A percentile compares a stretch with the other conserved stretches of the same genome.
Evolutionary conservation across 768 basidiomycete species (phyloP).

Genomic region (Rossbeevera mucosa): DNA sequence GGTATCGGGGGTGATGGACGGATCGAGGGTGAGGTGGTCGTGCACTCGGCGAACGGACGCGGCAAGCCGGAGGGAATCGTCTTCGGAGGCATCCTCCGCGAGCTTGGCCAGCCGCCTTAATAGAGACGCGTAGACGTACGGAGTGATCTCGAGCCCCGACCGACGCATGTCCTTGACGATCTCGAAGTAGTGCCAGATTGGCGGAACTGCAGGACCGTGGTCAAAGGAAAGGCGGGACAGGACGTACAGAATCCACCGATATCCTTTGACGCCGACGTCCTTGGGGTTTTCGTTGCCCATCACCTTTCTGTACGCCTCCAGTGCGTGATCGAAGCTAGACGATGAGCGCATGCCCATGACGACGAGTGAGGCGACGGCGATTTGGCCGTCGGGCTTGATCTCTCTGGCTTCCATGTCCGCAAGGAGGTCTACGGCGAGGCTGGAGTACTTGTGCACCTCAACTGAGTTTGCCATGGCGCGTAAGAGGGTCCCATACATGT

Average conservation of each 20-base stretch:
- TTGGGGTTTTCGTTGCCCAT: slow-evolving; percentile 24
- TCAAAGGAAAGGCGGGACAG: slow-evolving; percentile 57
- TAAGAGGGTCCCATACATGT: slow-evolving; percentile 53
- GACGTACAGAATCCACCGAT: slow-evolving; percentile 56
- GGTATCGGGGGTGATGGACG: slow-evolving; percentile 66
- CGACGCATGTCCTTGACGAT: slow-evolving; percentile 78
- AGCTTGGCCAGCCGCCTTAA: slow-evolving; percentile 50
- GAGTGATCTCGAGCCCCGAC: slow-evolving; percentile 53
- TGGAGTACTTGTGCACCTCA: slow-evolving; percentile 45
- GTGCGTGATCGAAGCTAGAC: slow-evolving; percentile 51
- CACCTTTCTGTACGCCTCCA: slow-evolving; percentile 52
- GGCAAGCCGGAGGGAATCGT: slow-evolving; percentile 34
- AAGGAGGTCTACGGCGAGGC: slow-evolving; percentile 47
- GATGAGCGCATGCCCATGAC: slow-evolving; percentile 66
- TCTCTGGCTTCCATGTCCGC: slow-evolving; percentile 60
- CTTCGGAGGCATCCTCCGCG: slow-evolving; percentile 31
- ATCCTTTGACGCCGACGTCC: slow-evolving; percentile 54
- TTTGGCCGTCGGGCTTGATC: slow-evolving; percentile 41
- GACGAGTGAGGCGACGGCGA: slow-evolving; percentile 48
- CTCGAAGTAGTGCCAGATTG: slow-evolving; percentile 57
- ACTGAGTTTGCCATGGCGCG: slow-evolving; percentile 44
- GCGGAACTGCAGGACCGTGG: slow-evolving; percentile 37
- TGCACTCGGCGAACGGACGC: slow-evolving; percentile 61
- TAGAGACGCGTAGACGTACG: slow-evolving; percentile 63
- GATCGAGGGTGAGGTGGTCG: slow-evolving; percentile 72